Base-by-base conservation (phyloP, 2,329 filamentous ascomycete genomes). In the Cytospora schulzeri region DNA sequence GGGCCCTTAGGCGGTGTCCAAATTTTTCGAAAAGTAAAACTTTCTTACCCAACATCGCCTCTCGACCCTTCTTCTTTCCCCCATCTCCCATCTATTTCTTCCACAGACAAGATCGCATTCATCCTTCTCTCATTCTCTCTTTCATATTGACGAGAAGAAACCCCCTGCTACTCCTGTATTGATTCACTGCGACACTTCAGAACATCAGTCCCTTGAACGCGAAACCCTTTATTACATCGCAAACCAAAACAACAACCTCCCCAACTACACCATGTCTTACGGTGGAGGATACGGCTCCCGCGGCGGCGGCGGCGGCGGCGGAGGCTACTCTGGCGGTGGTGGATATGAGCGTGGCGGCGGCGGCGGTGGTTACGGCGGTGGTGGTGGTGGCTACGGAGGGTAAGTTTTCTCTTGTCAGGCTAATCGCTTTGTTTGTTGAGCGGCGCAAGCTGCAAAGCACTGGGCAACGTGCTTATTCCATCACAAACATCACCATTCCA, bases 341-440 rank as follows among this genome's bases (percentile, higher is more conserved):
- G 80, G 79, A 71, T 63, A 63, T 28, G 60, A 63, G 7, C 56
- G 60, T 67, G 83, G 85, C 70, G 80, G 81, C 70, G 77, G 80
- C 66, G 80, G 81, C 67, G 80, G 83, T 61, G 81, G 82, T 72
- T 80, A 79, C 57, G 76, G 76, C 67, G 78, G 79, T 50, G 78
- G 78, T 59, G 70, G 74, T 62, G 73, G 75, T 53, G 75, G 74
- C 58, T 74, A 74, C 63, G 74, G 76, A 66, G 74, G 66, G 66
- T 67, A 66, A 26, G 76, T 66, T 73, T 73, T 57, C 68, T 58
- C 64, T 67, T 67, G 53, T 68, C 26, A 22, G 19, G 35, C 60
- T 51, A 5, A 38, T 52, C 31, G 22, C 55, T 65, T 64, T 33
- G 33, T 52, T 64, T 31, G 12, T 12, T 26, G 11, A 19, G 22